Percentiles rank a stretch among this genome's conserved stretches.
Conservation (phyloP, 139 green algal species). For the Chlamydomonas incerta region DNA sequence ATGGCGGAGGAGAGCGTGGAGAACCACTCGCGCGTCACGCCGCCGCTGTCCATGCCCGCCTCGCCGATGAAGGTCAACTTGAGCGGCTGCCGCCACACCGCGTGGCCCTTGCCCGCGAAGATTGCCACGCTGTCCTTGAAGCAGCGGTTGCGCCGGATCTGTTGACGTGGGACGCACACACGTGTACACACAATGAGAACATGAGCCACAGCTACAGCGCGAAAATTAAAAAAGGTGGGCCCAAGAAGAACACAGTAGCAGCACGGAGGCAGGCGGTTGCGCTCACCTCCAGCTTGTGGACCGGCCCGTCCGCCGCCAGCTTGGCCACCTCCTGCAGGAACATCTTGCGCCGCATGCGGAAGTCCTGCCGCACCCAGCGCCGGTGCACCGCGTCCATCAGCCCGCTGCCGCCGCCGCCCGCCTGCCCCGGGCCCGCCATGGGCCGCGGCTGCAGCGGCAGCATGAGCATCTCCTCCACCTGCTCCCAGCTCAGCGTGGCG, state of each 20-base stretch:
- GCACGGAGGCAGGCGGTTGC: too few species aligned
- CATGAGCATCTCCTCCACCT: slow-evolving; percentile 76
- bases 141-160: slow-evolving; percentile 48
- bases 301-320: slow-evolving; percentile 64
- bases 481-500: slow-evolving; percentile 66
- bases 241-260: too few species aligned
- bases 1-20: slow-evolving; percentile 65
- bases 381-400: slow-evolving; percentile 37
- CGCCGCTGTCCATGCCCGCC: slow-evolving; percentile 71
- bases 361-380: slow-evolving; percentile 74
- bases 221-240: too few species aligned
- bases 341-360: slow-evolving; percentile 65
- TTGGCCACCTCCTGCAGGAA: slow-evolving; percentile 76
- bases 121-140: slow-evolving; percentile 43
- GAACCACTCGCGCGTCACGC: slow-evolving; percentile 76
- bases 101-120: slow-evolving; percentile 49
- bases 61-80: slow-evolving; percentile 71
- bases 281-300: slow-evolving; percentile 74
- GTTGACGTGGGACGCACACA: too few species aligned
- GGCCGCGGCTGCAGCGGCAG: slow-evolving; percentile 63
- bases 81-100: slow-evolving; percentile 61
- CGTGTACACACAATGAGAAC: not conserved
- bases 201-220: too few species aligned
- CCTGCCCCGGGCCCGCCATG: not conserved
- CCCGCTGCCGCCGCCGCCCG: not conserved